Evolutionary conservation across 306 rosid genomes (phyloP), one percentile per base, ranked within the genome.

Genomic region (Pterocarpus santalinus): DNA sequence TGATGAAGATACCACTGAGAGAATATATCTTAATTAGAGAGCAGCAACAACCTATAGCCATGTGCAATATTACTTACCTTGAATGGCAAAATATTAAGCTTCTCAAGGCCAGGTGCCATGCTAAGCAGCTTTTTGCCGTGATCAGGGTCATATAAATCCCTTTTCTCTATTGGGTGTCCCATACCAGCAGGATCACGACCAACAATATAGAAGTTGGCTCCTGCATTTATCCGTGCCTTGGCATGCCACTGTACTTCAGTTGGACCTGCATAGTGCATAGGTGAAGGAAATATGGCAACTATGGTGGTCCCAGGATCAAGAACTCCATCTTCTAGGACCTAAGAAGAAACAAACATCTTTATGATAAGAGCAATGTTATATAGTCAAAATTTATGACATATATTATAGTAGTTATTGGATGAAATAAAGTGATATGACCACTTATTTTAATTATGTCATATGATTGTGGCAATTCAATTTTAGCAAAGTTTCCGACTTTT

Each of bases 241-340:
- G 98, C 99, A 74, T 93, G 99, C 99, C 99, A 93, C 79, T 95
- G 99, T 34, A 95, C 99, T 85, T 95, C 99, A 65, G 98, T 93
- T 77, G 98, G 99, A 39, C 99, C 97, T 0, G 98, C 98, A 78
- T 95, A 95, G 84, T 93, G 98, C 99, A 95, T 95, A 36, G 99
- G 99, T 47, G 99, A 95, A 2, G 99, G 98, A 79, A 93, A 95
- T 84, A 95, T 95, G 33, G 98, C 86, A 28, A 95, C 97, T 46
- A 95, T 86, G 61, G 99, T 95, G 16, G 98, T 95, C 89, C 89
- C 92, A 4, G 94, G 97, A 86, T 95, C 98, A 63, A 95, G 97
- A 81, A 95, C 83, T 83, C 99, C 94, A 68, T 95, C 99, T 82
- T 95, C 99, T 76, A 95, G 84, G 52, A 92, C 99, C 99, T 95